These are phyloP conservation scores for Hortiboletus flavorubellus DNA, from an alignment of 768 basidiomycete genomes.

Conservation along the genomic window DNA sequence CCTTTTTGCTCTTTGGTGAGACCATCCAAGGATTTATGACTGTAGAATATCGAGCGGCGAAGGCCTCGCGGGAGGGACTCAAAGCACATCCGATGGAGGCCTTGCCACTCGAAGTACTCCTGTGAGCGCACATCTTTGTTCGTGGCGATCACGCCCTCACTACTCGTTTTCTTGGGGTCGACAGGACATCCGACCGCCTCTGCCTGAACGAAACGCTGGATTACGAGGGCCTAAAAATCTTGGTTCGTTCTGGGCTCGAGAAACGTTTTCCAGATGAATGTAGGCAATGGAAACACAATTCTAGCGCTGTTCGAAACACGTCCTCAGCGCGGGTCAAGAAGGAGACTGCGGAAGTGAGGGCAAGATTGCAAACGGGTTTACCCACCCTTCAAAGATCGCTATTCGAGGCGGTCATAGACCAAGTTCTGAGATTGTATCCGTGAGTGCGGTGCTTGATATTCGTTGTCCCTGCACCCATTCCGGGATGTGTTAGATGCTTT, in stretches of 20 bases:
- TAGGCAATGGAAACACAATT: slow-evolving; percentile 21
- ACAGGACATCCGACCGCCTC: slow-evolving; percentile 25
- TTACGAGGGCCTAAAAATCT: slow-evolving; percentile 24
- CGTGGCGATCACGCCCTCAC: accelerated
- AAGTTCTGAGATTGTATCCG: slow-evolving; percentile 23
- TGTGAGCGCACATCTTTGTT: slow-evolving; percentile 17
- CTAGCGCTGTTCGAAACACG: background rate
- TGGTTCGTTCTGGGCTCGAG: slow-evolving; percentile 29
- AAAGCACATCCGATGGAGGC: background rate
- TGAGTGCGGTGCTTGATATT: background rate
- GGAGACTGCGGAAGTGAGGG: background rate
- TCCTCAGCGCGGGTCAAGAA: accelerated
- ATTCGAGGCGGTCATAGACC: slow-evolving; percentile 25
- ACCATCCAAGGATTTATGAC: slow-evolving; percentile 41
- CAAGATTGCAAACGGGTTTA: slow-evolving; percentile 4
- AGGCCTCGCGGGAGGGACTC: background rate
- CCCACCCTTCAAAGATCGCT: slow-evolving; percentile 14
- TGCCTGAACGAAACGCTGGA: slow-evolving; percentile 21
- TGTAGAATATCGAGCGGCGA: slow-evolving; percentile 19
- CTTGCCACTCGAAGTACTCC: slow-evolving; percentile 10
- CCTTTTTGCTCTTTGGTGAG: slow-evolving; percentile 39
- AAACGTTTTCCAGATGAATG: slow-evolving; percentile 25
- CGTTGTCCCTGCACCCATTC: background rate
- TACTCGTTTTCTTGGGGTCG: background rate
- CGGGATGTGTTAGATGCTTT: slow-evolving; percentile 6